Percentiles rank a stretch among this genome's conserved stretches.
Conservation (phyloP, 345 rosid species). For the Ceriops zippeliana region DNA sequence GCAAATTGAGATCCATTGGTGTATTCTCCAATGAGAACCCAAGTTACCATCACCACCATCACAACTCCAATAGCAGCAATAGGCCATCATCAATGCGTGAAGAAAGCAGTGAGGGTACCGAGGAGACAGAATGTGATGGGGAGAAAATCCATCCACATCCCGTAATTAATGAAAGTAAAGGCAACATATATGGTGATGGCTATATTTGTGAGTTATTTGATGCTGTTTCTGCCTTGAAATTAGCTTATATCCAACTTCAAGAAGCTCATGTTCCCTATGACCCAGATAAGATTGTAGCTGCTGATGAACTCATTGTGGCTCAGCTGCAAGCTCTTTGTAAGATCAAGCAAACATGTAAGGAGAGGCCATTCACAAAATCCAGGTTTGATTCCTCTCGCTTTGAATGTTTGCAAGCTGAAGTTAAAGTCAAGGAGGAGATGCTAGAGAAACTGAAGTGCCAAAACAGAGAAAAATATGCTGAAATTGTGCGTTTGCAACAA, state of each 20-base stretch:
- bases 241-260: slow-evolving; percentile 55
- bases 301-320: slow-evolving; percentile 47
- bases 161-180: slow-evolving; percentile 16
- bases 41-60: slow-evolving; percentile 20
- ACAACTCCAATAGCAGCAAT: slow-evolving; percentile 3
- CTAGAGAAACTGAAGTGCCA: slow-evolving; percentile 40
- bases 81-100: slow-evolving; percentile 14
- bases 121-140: slow-evolving; percentile 14
- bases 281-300: slow-evolving; percentile 53
- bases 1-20: slow-evolving; percentile 59
- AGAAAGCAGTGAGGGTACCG: slow-evolving; percentile 17
- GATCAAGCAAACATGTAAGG: slow-evolving; percentile 38
- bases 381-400: slow-evolving; percentile 32
- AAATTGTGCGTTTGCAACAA: slow-evolving; percentile 31
- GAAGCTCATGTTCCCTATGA: slow-evolving; percentile 59
- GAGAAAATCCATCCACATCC: slow-evolving; percentile 34
- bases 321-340: slow-evolving; percentile 44
- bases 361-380: slow-evolving; percentile 20
- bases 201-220: slow-evolving; percentile 47
- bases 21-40: slow-evolving; percentile 40
- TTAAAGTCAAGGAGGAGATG: slow-evolving; percentile 19
- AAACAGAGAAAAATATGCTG: slow-evolving; percentile 33
- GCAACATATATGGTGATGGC: slow-evolving; percentile 10
- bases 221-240: slow-evolving; percentile 40
- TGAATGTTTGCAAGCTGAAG: slow-evolving; percentile 31